Conservation (phyloP, 106 monocot species). For the Platanthera guangdongensis region DNA sequence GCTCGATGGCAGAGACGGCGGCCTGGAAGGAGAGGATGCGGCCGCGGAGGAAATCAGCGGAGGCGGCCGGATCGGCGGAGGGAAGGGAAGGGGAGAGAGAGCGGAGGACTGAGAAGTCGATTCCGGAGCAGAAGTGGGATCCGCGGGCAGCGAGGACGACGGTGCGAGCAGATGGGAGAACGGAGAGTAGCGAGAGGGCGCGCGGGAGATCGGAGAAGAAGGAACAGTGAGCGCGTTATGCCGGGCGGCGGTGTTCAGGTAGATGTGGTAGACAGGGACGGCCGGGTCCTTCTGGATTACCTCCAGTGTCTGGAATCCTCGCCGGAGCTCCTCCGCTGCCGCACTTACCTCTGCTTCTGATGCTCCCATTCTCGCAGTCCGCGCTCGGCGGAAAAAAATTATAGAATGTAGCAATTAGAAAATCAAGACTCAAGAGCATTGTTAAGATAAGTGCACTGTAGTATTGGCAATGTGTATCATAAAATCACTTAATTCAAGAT, state of each 20-base stretch:
- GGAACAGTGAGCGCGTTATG: slow-evolving; percentile 61
- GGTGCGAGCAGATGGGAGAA: slow-evolving; percentile 39
- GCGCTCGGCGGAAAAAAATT: no score
- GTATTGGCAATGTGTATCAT: no score
- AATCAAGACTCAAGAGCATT: no score
- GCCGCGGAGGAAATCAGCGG: slow-evolving; percentile 36
- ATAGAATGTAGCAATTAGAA: no score
- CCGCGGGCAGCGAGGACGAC: slow-evolving; percentile 62
- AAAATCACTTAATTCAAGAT: no score
- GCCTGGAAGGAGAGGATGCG: slow-evolving; percentile 56
- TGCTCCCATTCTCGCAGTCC: not conserved
- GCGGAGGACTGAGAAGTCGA: slow-evolving; percentile 50
- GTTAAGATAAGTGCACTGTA: no score
- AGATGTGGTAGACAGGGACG: slow-evolving; percentile 55
- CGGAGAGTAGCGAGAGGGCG: slow-evolving; percentile 65
- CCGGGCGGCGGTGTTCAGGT: slow-evolving; percentile 59
- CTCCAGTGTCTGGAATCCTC: slow-evolving; percentile 49
- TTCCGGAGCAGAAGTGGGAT: slow-evolving; percentile 81
- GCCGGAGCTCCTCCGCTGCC: slow-evolving; percentile 41
- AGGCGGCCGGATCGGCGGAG: slow-evolving; percentile 18
- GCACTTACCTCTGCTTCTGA: slow-evolving; percentile 16
- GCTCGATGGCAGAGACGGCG: slow-evolving; percentile 57
- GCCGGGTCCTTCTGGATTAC: slow-evolving; percentile 34
- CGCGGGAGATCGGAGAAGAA: slow-evolving; percentile 82
- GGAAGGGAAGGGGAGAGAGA: slow-evolving; percentile 10